Base-by-base conservation (phyloP, 1,284 basidiomycete species). In the Neolentinus lepideus region DNA sequence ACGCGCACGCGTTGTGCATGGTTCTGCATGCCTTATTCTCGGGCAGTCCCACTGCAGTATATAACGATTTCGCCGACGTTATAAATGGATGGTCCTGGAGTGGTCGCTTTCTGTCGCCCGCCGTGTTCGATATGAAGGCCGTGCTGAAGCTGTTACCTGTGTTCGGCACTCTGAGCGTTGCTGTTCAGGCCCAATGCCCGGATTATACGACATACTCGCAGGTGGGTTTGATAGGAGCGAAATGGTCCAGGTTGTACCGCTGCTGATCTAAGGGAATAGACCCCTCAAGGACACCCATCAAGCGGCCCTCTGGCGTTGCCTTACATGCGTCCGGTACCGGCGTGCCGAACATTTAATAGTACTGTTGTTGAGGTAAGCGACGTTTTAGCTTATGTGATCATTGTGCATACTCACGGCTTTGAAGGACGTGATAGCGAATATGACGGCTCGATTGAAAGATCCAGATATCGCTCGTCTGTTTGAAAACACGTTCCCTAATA, bases 401-500 rank as follows among this genome's bases (percentile, higher is more conserved):
- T n/a, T 22, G 14, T 21, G 11, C 4, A 19, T 25, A 9, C 2
- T 36, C 8, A 29, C 22, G 1, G 9, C 11, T 51, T 3, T 47
- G n/a, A 52, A 88, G 84, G 76, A 79, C 74, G 84, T 88, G 14
- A 84, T 88, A 46, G 63, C 60, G 26, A 83, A 89, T 62, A 85
- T 90, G 85, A 88, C 80, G 48, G 67, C 71, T 22, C 75, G 83
- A 51, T 68, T 90, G 45, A 87, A 82, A 64, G 85, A 90, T 64
- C 84, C 87, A 0, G 87, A 90, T 62, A 61, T 90, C 55, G 88
- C 87, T 19, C 76, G 84, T 55, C 64, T 90, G 27, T 90, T 90
- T 60, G 87, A 88, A 66, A 90, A 90, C 58, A 83, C 87, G 0
- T 88, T 88, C 63, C 86, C 87, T 1, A 88, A 87, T 61, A 90